Percentiles rank a stretch among this genome's conserved stretches.
These are phyloP conservation scores for Eimeria acervulina DNA, from an alignment of 169 alveolate genomes.

Conservation along the genomic window DNA sequence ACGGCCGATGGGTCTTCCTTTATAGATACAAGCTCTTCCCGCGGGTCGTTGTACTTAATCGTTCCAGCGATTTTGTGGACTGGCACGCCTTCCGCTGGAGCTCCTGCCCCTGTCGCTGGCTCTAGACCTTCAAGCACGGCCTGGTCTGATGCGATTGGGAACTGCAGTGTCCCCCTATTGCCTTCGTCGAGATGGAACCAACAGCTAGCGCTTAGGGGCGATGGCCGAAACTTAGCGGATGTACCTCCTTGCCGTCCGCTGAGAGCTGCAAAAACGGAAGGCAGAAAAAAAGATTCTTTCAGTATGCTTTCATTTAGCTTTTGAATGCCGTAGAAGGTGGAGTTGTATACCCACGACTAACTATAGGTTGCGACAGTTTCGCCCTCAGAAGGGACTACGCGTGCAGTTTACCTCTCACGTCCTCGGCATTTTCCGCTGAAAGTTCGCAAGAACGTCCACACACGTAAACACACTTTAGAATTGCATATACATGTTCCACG, in stretches of 20 bases:
- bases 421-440: conserved; percentile 48
- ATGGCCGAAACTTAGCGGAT: conserved; percentile 19
- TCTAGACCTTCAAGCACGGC: background rate
- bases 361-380: background rate
- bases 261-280: conserved; percentile 40
- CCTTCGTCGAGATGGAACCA: conserved; percentile 51
- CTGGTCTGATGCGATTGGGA: background rate
- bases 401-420: conserved; percentile 50
- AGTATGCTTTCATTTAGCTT: background rate
- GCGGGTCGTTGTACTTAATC: conserved; percentile 42
- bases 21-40: conserved; percentile 65
- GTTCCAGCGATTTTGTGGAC: conserved; percentile 33
- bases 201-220: conserved; percentile 36
- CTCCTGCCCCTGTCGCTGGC: conserved; percentile 15
- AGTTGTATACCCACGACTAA: background rate
- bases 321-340: background rate
- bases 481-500: background rate
- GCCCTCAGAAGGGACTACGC: background rate
- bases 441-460: background rate
- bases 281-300: background rate
- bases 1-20: conserved; percentile 72
- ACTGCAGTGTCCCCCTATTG: conserved; percentile 45
- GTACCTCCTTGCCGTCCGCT: background rate
- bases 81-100: conserved; percentile 71
- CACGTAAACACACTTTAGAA: background rate